A percentile compares a stretch with the other conserved stretches of the same genome.
These are phyloP conservation scores for Sorghum bicolor DNA, from an alignment of 176 grass and related monocot genomes.

Conservation along the genomic window Sorghum_bicolor_NCBIv3 NC_012871.2:59766501-59767000, in stretches of 20 bases:
- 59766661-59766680: slow-evolving; percentile 24
- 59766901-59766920: not conserved
- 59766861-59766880: not conserved
- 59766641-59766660: not conserved
- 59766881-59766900: slow-evolving; percentile 10
- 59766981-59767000: slow-evolving; percentile 11
- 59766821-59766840: not conserved
- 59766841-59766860: slow-evolving; percentile 42
- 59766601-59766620: slow-evolving; percentile 51
- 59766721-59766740: slow-evolving; percentile 35
- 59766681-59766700: slow-evolving; percentile 40
- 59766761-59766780: not conserved
- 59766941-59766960: not conserved
- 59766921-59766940: not conserved
- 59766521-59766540: slow-evolving; percentile 40
- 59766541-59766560: slow-evolving; percentile 17
- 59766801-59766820: not conserved
- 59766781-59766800: not conserved
- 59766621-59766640: not conserved
- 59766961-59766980: slow-evolving; percentile 24
- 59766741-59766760: slow-evolving; percentile 46
- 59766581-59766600: slow-evolving; percentile 30
- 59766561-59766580: slow-evolving; percentile 16
- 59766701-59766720: slow-evolving; percentile 34
- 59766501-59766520: slow-evolving; percentile 60